Base-by-base conservation (phyloP, 768 basidiomycete genomes). In the Agrocybe praecox region DNA sequence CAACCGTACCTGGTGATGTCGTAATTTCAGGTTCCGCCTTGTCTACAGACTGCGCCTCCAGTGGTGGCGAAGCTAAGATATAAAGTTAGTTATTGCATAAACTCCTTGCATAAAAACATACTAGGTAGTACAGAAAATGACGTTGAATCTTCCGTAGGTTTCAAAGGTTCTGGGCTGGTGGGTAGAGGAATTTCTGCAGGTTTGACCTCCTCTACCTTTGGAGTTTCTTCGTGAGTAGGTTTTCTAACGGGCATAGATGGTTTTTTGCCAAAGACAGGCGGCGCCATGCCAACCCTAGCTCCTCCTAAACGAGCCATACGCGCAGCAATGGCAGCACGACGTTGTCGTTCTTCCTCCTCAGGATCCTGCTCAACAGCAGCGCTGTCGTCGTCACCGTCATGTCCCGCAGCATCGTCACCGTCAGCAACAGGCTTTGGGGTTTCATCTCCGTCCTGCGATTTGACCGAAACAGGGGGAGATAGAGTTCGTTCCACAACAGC, bases 221-320 rank as follows among this genome's bases (percentile, higher is more conserved):
- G 57, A 34, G 51, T 53, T 52, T 75, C 72, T 53, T 74, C 63
- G 32, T 61, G 60, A 52, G 68, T 67, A 24, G 70, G 60, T 56
- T 65, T 62, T 65, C 71, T 74, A 23, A 71, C 70, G 46, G 72
- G 69, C 26, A 29, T 29, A 29, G 26, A 9, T 19, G 75, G 72
- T 52, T 75, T 73, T 58, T 77, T 78, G 14, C 83, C 86, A 71
- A 92, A 86, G 56, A 88, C 74, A 48, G 90, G 88, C 1, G 88
- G 87, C 1, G 78, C 83, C 89, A 96, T 90, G 4, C 91, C 92
- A 21, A 94, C 76, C 53, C 88, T 78, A 14, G 92, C 84, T 47
- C 94, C 96, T 24, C 96, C 96, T 17, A 98, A 80, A 57, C 89
- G 88, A 42, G 94, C 94, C 93, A 98, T 94, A 46, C 94, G 82